phyloP scores from a whole-genome alignment of 495 filamentous ascomycete genomes.

The Rostrohypoxylon terebratum region DNA sequence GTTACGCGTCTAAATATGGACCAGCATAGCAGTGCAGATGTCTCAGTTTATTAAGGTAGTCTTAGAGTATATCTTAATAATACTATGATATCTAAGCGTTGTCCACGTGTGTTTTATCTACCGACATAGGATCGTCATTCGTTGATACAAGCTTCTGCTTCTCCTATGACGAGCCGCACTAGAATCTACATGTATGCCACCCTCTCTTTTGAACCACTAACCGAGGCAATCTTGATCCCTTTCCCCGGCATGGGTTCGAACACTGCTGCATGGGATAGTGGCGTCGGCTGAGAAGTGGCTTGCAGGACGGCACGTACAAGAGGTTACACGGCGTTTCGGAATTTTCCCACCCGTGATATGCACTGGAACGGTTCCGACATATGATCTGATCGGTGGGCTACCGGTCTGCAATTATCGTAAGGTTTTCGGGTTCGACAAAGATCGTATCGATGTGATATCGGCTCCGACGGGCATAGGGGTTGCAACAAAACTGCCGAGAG shows the following conservation, averaged over 20 bases:
- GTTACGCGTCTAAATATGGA: neutral
- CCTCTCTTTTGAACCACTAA: neutral
- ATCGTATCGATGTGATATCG: neutral
- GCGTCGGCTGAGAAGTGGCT: slow-evolving; percentile 15
- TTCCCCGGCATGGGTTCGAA: neutral
- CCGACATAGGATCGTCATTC: neutral
- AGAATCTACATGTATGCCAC: neutral
- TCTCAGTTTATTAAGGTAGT: neutral
- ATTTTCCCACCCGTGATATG: slow-evolving; percentile 9
- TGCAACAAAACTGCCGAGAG: neutral
- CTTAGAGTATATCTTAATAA: neutral
- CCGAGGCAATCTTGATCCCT: slow-evolving; percentile 3
- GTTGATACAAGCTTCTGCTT: neutral
- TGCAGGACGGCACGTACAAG: slow-evolving; percentile 3
- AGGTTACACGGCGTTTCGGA: slow-evolving; percentile 24
- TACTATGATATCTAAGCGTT: neutral
- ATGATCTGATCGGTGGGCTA: slow-evolving; percentile 1
- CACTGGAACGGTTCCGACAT: neutral
- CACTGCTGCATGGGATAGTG: neutral
- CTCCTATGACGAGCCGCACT: neutral
- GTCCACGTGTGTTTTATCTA: neutral
- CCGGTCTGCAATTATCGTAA: neutral
- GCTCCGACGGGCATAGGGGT: neutral
- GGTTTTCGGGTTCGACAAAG: neutral
- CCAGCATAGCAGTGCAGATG: neutral